Evolutionary conservation across 2,329 filamentous ascomycete species (phyloP).

Genomic region (Talaromyces sp.): DNA sequence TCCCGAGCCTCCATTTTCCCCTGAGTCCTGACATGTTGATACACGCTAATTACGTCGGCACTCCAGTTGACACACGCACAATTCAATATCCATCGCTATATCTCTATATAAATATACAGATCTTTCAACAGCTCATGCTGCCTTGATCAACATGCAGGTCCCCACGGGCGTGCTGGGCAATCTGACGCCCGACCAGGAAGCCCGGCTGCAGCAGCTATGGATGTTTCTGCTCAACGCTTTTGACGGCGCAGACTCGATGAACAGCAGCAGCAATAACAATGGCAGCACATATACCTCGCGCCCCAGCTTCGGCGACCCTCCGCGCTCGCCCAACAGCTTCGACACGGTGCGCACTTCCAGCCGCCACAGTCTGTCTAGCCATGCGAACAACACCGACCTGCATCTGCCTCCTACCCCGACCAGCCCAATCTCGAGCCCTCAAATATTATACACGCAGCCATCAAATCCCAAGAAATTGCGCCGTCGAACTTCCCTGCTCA

Average conservation of each 20-base stretch:
- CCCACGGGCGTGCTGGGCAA: conserved; percentile 67
- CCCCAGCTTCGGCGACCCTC: conserved; percentile 5
- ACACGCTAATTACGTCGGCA: too few species aligned
- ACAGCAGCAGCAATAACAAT: conserved; percentile 29
- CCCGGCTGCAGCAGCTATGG: conserved; percentile 85
- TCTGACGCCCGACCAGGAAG: conserved; percentile 76
- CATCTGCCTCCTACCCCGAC: conserved; percentile 1
- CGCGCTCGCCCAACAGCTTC: conserved; percentile 8
- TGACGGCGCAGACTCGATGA: neutral
- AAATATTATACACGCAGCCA: neutral
- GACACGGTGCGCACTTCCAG: conserved; percentile 4
- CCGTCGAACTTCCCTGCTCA: conserved; percentile 4
- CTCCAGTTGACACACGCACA: too few species aligned
- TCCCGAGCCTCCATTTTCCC: too few species aligned
- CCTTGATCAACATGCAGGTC: neutral
- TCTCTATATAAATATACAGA: too few species aligned
- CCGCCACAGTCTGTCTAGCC: conserved; percentile 5
- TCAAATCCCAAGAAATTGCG: neutral
- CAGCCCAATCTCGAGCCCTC: neutral
- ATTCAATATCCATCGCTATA: too few species aligned
- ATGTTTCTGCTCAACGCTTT: conserved; percentile 60
- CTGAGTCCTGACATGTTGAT: too few species aligned
- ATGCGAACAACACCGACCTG: neutral
- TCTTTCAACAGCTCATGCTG: too few species aligned
- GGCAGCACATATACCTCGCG: neutral